Evolutionary conservation across 2,329 filamentous ascomycete genomes (phyloP), one percentile per base, ranked within the genome.

Genomic region (Chrysosporium queenslandicum): DNA sequence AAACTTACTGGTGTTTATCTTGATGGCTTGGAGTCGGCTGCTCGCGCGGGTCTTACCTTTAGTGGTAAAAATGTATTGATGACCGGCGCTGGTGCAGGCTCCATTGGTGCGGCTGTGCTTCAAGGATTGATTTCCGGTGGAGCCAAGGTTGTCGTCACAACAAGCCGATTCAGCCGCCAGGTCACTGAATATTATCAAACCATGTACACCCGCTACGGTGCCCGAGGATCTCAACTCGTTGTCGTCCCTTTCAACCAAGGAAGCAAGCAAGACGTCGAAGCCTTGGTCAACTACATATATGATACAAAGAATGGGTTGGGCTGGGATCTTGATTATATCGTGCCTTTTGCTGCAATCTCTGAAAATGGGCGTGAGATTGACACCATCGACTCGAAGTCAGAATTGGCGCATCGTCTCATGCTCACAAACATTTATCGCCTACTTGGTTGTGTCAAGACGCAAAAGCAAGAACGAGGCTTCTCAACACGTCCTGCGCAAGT

Each of bases 191-290:
- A 97, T 75, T 98, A 98, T 74, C 92, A 98, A 72, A 83, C 88
- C 53, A 97, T 98, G 86, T 98, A 98, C 71, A 86, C 90, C 57
- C 86, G 90, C 56, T 95, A 86, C 64, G 92, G 92, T 64, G 87
- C 88, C 56, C 86, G 88, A 59, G 92, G 92, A 58, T 97, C 92
- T 53, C 90, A 97, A 73, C 84, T 98, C 52, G 88, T 98, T 37
- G 92, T 98, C 52, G 94, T 97, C 52, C 92, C 94, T 46, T 98
- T 98, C 81, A 98, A 98, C 72, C 90, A 96, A 70, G 92, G 91
- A 58, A 97, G 91, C 76, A 94, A 96, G 74, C 91, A 97, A 69
- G 92, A 98, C 67, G 87, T 96, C 32, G 88, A 97, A 69, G 89
- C 89, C 43, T 78, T 98, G 6, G 78, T 98, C 49, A 80, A 96